Percentiles rank a stretch among this genome's conserved stretches.
These are phyloP conservation scores for Fusarium poae DNA, from an alignment of 2,329 filamentous ascomycete genomes.

Conservation along the genomic window DNA sequence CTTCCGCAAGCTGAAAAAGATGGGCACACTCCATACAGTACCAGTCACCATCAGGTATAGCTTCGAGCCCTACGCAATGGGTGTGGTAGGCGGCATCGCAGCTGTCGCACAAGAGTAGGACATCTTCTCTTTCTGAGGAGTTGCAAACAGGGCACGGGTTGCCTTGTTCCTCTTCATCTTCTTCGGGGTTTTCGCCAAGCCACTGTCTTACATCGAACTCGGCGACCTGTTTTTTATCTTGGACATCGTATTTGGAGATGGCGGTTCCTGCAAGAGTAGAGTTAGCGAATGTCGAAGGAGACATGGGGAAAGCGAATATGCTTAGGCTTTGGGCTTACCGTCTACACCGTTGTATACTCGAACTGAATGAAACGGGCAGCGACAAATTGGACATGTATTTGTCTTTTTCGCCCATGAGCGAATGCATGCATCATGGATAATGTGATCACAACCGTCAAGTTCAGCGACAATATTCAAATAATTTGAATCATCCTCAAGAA, in stretches of 20 bases:
- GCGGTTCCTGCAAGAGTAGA: slow-evolving; percentile 61
- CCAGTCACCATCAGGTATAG: slow-evolving; percentile 83
- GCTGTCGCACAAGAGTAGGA: slow-evolving; percentile 89
- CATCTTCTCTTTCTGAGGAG: slow-evolving; percentile 82
- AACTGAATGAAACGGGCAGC: slow-evolving; percentile 90
- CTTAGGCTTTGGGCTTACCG: slow-evolving; percentile 68
- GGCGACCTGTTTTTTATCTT: slow-evolving; percentile 89
- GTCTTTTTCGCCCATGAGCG: slow-evolving; percentile 96
- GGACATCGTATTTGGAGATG: slow-evolving; percentile 72
- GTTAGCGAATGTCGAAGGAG: slow-evolving; percentile 40
- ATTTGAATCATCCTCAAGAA: slow-evolving; percentile 50
- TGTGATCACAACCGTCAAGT: slow-evolving; percentile 85
- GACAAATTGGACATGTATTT: slow-evolving; percentile 98
- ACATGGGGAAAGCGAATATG: slow-evolving; percentile 15
- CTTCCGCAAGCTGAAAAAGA: slow-evolving; percentile 56
- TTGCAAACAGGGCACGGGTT: slow-evolving; percentile 88
- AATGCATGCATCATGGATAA: slow-evolving; percentile 92
- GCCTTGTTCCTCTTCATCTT: slow-evolving; percentile 76
- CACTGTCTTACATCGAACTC: slow-evolving; percentile 85
- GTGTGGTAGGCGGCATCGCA: slow-evolving; percentile 93
- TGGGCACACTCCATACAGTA: slow-evolving; percentile 88
- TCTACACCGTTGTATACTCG: slow-evolving; percentile 83
- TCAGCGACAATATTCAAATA: slow-evolving; percentile 66
- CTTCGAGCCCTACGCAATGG: slow-evolving; percentile 86
- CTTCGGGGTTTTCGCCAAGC: slow-evolving; percentile 79